Conservation (phyloP, 1,284 basidiomycete species). For the Rhodotorula mucilaginosa region DNA sequence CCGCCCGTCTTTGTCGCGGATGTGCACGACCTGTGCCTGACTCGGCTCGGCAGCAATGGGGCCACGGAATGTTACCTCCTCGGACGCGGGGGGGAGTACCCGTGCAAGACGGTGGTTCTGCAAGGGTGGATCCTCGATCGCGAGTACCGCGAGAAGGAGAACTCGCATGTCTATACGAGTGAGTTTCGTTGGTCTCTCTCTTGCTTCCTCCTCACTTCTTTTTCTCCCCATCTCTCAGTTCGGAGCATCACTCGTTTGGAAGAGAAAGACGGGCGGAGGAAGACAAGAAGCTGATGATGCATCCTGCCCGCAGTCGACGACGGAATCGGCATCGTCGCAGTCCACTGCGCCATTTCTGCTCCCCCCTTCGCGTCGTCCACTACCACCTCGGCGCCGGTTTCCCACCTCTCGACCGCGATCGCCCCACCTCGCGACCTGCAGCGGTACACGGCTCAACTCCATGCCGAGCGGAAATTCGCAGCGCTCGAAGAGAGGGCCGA, state of each 20-base stretch:
- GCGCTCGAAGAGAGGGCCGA: slow-evolving; percentile 3
- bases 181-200: not conserved
- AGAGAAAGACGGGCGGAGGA: too few species aligned
- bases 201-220: not conserved
- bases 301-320: slow-evolving; percentile 25
- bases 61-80: slow-evolving; percentile 16
- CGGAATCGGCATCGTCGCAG: slow-evolving; percentile 24
- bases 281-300: not conserved
- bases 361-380: not conserved
- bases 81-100: slow-evolving; percentile 20
- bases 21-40: not conserved
- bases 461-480: not conserved
- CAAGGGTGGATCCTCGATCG: slow-evolving; percentile 18
- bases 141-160: slow-evolving; percentile 13
- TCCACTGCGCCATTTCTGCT: slow-evolving; percentile 1
- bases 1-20: slow-evolving; percentile 21
- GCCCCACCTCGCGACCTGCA: not conserved
- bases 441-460: not conserved
- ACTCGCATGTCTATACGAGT: slow-evolving; percentile 13
- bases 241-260: too few species aligned
- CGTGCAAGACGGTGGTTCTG: slow-evolving; percentile 14
- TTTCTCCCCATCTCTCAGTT: too few species aligned
- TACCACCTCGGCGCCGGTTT: not conserved
- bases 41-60: not conserved
- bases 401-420: not conserved